Evolutionary conservation across 768 basidiomycete species (phyloP).

Genomic region (Trametes cinnabarina): DNA sequence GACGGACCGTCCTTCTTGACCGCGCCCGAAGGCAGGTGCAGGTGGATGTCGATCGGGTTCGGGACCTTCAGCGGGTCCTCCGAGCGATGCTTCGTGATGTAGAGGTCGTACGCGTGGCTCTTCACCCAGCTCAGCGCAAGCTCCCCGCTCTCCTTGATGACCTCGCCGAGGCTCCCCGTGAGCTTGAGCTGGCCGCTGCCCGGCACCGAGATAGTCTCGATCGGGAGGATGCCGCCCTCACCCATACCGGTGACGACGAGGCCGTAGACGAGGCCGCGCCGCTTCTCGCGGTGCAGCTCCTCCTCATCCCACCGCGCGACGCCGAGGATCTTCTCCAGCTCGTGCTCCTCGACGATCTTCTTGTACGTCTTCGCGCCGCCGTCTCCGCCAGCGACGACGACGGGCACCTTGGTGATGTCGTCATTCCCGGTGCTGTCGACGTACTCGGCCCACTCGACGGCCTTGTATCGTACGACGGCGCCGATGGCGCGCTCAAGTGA

Average conservation of each 20-base stretch:
- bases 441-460: slow-evolving; percentile 84
- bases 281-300: slow-evolving; percentile 71
- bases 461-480: slow-evolving; percentile 85
- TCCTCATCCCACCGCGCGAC: slow-evolving; percentile 77
- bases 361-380: slow-evolving; percentile 45
- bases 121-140: slow-evolving; percentile 93
- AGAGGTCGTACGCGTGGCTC: slow-evolving; percentile 75
- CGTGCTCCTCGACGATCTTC: slow-evolving; percentile 57
- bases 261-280: slow-evolving; percentile 78
- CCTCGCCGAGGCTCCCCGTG: slow-evolving; percentile 85
- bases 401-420: slow-evolving; percentile 5
- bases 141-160: slow-evolving; percentile 90
- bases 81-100: slow-evolving; percentile 65
- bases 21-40: slow-evolving; percentile 86
- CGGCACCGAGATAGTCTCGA: slow-evolving; percentile 79
- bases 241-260: slow-evolving; percentile 87
- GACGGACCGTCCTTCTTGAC: slow-evolving; percentile 94
- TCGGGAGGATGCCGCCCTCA: slow-evolving; percentile 80
- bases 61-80: slow-evolving; percentile 77
- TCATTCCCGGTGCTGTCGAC: slow-evolving; percentile 36
- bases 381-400: not conserved
- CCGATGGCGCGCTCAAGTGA: slow-evolving; percentile 85
- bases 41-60: slow-evolving; percentile 75
- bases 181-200: slow-evolving; percentile 71
- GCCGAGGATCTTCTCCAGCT: slow-evolving; percentile 84